Conservation (phyloP, 176 grass and related monocot species). For the Aegilops bicornis region DNA sequence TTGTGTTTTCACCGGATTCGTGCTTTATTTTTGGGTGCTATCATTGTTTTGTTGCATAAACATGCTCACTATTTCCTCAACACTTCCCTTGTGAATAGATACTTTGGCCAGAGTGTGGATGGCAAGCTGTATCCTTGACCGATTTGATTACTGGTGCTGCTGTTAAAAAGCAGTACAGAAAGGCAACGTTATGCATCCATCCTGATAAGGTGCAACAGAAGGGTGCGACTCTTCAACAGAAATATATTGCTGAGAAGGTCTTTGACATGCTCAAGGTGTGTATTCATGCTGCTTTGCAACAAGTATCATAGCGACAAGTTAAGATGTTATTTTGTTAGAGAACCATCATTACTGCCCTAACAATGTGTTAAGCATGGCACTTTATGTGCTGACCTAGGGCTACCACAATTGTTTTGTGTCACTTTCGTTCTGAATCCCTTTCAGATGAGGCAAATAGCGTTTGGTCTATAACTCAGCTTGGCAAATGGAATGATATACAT, state of each 20-base stretch:
- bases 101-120: conserved; percentile 81
- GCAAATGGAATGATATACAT: not conserved
- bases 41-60: not conserved
- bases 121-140: conserved; percentile 73
- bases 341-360: conserved; percentile 5
- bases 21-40: not conserved
- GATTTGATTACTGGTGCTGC: conserved; percentile 70
- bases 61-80: conserved; percentile 9
- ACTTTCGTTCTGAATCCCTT: not conserved
- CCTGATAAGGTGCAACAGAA: conserved; percentile 85
- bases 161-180: conserved; percentile 79
- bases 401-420: not conserved
- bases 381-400: not conserved
- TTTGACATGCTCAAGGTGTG: conserved; percentile 82
- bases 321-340: not conserved
- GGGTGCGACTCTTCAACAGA: conserved; percentile 73
- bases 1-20: conserved; percentile 3
- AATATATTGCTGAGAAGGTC: conserved; percentile 71
- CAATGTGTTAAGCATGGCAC: not conserved
- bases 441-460: not conserved
- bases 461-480: too few species aligned
- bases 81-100: conserved; percentile 43
- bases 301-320: not conserved
- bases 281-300: conserved; percentile 12
- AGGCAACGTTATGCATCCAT: conserved; percentile 73